Conservation (phyloP, 768 basidiomycete genomes). For the Tephrocybe sp. region DNA sequence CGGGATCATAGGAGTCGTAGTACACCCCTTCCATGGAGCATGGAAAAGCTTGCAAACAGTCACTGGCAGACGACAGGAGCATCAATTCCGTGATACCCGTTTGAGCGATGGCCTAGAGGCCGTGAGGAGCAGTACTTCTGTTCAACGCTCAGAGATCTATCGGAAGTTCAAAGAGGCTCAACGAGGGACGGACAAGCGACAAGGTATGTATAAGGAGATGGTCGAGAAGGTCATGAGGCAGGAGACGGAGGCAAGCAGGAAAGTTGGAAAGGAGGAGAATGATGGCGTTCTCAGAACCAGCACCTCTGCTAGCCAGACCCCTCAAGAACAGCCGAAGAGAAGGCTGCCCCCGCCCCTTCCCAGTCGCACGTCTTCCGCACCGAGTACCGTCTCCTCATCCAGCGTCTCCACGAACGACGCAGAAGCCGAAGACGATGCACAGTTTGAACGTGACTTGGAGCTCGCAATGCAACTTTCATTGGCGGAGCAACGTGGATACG, state of each 20-base stretch:
- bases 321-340: neutral
- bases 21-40: slow-evolving; percentile 36
- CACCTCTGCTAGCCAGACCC: neutral
- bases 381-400: neutral
- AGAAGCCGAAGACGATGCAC: slow-evolving; percentile 19
- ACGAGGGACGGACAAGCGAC: slow-evolving; percentile 28
- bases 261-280: neutral
- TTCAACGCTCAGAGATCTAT: slow-evolving; percentile 33
- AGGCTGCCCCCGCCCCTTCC: neutral
- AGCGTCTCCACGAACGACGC: neutral
- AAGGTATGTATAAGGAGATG: slow-evolving; percentile 30
- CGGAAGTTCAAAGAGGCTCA: slow-evolving; percentile 37
- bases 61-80: slow-evolving; percentile 29
- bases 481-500: slow-evolving; percentile 29
- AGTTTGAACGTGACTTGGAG: slow-evolving; percentile 29
- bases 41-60: slow-evolving; percentile 36
- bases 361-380: neutral
- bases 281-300: neutral
- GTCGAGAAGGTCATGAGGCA: slow-evolving; percentile 31
- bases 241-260: slow-evolving; percentile 14
- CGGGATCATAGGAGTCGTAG: slow-evolving; percentile 34
- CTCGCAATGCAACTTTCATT: slow-evolving; percentile 33
- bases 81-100: slow-evolving; percentile 34
- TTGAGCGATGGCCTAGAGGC: slow-evolving; percentile 40
- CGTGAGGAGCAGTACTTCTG: slow-evolving; percentile 30